phyloP scores from a whole-genome alignment of 495 filamentous ascomycete genomes.

The Aspergillus cavernicola region DNA sequence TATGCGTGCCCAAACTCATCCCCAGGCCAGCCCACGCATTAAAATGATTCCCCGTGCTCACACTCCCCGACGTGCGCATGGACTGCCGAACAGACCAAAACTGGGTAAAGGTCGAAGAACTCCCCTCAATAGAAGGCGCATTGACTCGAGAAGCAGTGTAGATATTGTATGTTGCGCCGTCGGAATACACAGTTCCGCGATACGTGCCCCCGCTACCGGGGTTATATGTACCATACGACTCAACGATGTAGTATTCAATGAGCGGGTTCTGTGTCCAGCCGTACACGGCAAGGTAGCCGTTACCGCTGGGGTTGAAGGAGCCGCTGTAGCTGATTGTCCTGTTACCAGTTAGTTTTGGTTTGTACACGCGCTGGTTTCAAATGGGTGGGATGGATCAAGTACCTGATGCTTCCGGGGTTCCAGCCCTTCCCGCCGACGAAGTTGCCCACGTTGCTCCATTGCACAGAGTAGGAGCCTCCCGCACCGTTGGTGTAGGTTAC shows the following conservation, averaged over 20 bases:
- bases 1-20: conserved; percentile 49
- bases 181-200: conserved; percentile 53
- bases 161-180: conserved; percentile 64
- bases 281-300: conserved; percentile 59
- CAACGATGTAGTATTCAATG: conserved; percentile 63
- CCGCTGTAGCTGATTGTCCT: conserved; percentile 56
- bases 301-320: conserved; percentile 53
- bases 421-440: conserved; percentile 64
- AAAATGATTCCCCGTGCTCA: conserved; percentile 57
- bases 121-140: conserved; percentile 57
- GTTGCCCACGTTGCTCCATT: conserved; percentile 53
- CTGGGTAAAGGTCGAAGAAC: conserved; percentile 58
- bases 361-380: no score
- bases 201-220: conserved; percentile 42
- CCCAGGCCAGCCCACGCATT: conserved; percentile 52
- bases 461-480: conserved; percentile 53
- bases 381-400: no score
- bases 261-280: conserved; percentile 61
- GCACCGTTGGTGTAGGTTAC: conserved; percentile 57
- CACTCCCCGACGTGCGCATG: conserved; percentile 51
- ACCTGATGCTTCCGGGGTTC: conserved; percentile 47
- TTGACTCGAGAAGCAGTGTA: conserved; percentile 56
- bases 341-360: background rate
- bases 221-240: conserved; percentile 54
- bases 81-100: conserved; percentile 56